phyloP scores from a whole-genome alignment of 345 rosid species.

The Euclidium syriacum region DNA sequence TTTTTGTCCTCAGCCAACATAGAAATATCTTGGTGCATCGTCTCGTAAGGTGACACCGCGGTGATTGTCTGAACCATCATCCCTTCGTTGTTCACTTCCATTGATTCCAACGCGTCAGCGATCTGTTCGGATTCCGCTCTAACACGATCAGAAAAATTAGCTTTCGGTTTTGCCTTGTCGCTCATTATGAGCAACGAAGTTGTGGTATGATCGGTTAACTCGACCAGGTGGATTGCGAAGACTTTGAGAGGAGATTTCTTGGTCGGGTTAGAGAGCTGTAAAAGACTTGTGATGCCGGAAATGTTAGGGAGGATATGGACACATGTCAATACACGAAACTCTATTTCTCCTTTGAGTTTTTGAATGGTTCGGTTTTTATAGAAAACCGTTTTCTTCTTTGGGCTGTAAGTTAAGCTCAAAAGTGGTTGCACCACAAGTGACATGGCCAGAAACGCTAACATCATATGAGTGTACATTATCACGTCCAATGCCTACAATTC shows the following conservation, averaged over 20 bases:
- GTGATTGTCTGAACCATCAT: conserved; percentile 41
- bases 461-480: conserved; percentile 37
- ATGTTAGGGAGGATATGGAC: conserved; percentile 33
- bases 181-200: conserved; percentile 58
- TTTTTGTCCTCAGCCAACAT: conserved; percentile 57
- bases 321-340: conserved; percentile 38
- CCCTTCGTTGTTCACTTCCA: conserved; percentile 18
- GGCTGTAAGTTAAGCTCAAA: conserved; percentile 22
- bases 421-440: conserved; percentile 41
- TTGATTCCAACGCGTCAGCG: conserved; percentile 29
- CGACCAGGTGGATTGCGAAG: conserved; percentile 50
- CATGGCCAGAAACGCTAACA: conserved; percentile 34
- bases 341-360: conserved; percentile 27
- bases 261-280: conserved; percentile 40
- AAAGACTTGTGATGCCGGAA: conserved; percentile 39
- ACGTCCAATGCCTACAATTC: conserved; percentile 43
- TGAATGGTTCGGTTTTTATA: conserved; percentile 42
- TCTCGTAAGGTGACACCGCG: conserved; percentile 46
- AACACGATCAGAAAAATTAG: conserved; percentile 15
- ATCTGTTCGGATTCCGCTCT: conserved; percentile 37
- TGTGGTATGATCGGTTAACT: conserved; percentile 41
- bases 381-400: conserved; percentile 13
- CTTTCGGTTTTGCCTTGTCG: conserved; percentile 23
- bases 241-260: conserved; percentile 32
- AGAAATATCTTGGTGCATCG: conserved; percentile 63